phyloP scores from a whole-genome alignment of 768 basidiomycete species.

The Panaeolus papilionaceus region DNA sequence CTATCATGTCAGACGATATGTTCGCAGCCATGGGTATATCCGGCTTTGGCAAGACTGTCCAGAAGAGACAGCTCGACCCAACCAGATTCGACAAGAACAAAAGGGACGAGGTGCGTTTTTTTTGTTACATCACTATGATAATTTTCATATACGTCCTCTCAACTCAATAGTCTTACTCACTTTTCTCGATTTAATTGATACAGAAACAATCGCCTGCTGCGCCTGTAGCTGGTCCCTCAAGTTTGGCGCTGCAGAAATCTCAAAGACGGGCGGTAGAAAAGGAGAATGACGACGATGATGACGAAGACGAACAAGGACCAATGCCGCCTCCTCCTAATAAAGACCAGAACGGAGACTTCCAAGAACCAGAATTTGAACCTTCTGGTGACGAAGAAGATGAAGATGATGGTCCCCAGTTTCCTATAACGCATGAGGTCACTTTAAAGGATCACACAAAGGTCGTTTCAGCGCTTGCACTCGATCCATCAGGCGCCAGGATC shows the following conservation, averaged over 20 bases:
- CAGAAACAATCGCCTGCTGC: conserved; percentile 20
- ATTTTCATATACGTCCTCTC: conserved; percentile 1
- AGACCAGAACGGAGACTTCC: conserved; percentile 29
- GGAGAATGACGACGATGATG: conserved; percentile 24
- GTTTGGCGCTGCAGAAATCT: conserved; percentile 3
- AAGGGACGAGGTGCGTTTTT: conserved; percentile 48
- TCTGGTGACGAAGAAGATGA: conserved; percentile 57
- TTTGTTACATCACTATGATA: conserved; percentile 20
- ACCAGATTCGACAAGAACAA: conserved; percentile 80
- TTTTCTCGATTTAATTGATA: conserved; percentile 17
- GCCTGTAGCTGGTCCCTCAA: conserved; percentile 18
- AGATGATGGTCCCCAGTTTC: conserved; percentile 68
- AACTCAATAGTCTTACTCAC: conserved; percentile 14
- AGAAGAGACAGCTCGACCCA: conserved; percentile 75
- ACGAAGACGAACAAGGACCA: conserved; percentile 34
- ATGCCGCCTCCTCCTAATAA: conserved; percentile 28
- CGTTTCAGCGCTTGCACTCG: conserved; percentile 89
- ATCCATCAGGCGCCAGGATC: conserved; percentile 93
- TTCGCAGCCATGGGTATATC: conserved; percentile 85
- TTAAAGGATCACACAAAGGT: conserved; percentile 98
- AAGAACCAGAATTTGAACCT: conserved; percentile 66
- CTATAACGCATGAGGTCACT: conserved; percentile 87
- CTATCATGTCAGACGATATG: conserved; percentile 51
- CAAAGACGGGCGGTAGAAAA: conserved; percentile 3
- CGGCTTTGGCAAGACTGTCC: conserved; percentile 79